Base-by-base conservation (phyloP, 2,329 filamentous ascomycete species). In the Talaromyces islandicus region DNA sequence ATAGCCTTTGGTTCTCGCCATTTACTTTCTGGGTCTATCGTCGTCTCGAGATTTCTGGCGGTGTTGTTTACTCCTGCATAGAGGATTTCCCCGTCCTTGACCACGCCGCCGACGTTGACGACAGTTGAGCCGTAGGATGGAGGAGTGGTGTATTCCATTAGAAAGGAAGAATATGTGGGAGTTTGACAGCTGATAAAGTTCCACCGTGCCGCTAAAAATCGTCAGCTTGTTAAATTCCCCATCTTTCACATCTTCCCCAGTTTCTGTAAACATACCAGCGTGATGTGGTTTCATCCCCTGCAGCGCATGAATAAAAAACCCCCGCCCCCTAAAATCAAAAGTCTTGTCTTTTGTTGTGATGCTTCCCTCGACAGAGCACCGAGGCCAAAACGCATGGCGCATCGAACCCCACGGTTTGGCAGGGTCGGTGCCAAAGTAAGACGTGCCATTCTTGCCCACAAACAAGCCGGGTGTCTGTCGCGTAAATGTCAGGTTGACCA, bases 281-380 rank as follows among this genome's bases (percentile, higher is more conserved):
- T 99, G 95, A 75, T 99, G 94, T 46, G 94, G 94, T 83, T 99
- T 99, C 93, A 97, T 97, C 73, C 92, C 94, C 79, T 97, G 94
- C 56, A 97, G 80, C 46, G 91, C 92, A 74, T 94, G 89, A 66
- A 88, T 82, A 77, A 92, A 93, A 69, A 95, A 80, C 32, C 87
- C 92, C 64, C 82, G 85, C 60, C 93, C 93, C 70, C 85, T 88
- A 74, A 96, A 87, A 73, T 96, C 88, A 63, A 96, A 81, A 41
- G 89, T 85, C 54, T 91, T 91, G 35, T 91, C 86, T 68, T 89
- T 84, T 62, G 92, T 96, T 64, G 90, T 86, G 73, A 97, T 91
- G 66, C 84, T 90, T 56, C 94, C 94, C 75, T 93, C 89, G 12
- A 88, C 85, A 53, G 80, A 82, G 76, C 90, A 94, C 66, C 92